Evolutionary conservation across 1,284 basidiomycete genomes (phyloP).

Genomic region (Apiotrichum gracile): DNA sequence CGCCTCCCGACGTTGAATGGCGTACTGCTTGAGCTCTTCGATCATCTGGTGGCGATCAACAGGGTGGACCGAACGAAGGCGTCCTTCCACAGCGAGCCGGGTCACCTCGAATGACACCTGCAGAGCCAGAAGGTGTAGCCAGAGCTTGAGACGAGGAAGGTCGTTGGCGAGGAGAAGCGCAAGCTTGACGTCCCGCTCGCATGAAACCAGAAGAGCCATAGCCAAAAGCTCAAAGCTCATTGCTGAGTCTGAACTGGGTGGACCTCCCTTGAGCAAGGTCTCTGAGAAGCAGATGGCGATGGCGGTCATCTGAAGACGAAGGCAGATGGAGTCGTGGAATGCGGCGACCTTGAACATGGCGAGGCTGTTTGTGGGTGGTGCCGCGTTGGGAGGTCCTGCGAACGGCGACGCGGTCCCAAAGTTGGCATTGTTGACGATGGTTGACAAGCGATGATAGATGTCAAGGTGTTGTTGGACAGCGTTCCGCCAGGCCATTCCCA

Average conservation of each 20-base stretch:
- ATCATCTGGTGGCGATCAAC: neutral
- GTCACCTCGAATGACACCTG: neutral
- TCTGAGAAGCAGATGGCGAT: constrained; percentile 50
- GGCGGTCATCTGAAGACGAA: constrained; percentile 50
- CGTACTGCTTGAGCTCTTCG: neutral
- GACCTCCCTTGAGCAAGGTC: neutral
- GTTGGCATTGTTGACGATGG: constrained; percentile 43
- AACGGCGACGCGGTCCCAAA: too few species aligned
- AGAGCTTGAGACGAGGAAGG: neutral
- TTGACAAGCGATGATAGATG: constrained; percentile 8
- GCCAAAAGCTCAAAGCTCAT: neutral
- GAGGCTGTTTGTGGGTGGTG: constrained; percentile 54
- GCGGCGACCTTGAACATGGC: constrained; percentile 56
- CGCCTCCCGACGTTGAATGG: neutral
- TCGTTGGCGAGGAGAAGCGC: neutral
- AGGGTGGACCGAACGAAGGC: neutral
- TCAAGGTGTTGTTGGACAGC: constrained; percentile 54
- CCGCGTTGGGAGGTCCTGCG: constrained; percentile 51
- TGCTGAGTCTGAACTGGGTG: too few species aligned
- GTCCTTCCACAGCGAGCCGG: neutral
- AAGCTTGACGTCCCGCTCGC: neutral
- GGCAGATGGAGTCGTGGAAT: constrained; percentile 51
- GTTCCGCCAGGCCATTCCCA: constrained; percentile 46
- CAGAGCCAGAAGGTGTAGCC: neutral
- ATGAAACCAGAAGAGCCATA: neutral